These are phyloP conservation scores for Takakia lepidozioides DNA, from an alignment of 225 moss, liverwort and hornwort genomes.

Conservation along the genomic window DNA sequence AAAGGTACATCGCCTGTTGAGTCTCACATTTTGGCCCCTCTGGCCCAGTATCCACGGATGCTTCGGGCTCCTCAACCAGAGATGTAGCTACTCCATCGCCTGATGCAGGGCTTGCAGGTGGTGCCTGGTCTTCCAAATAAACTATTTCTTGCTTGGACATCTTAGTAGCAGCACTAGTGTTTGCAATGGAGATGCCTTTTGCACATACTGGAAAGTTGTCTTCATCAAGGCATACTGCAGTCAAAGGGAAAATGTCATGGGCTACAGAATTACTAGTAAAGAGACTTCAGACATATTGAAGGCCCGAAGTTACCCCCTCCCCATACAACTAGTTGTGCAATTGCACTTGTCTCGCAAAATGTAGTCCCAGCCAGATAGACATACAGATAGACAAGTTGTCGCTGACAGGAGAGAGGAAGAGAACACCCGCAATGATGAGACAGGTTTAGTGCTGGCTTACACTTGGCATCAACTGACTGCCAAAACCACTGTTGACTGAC, in stretches of 20 bases:
- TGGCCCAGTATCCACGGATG: slow-evolving; percentile 11
- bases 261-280: no score
- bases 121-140: slow-evolving; percentile 16
- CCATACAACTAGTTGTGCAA: background rate
- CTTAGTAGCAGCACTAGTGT: slow-evolving; percentile 3
- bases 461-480: slow-evolving; percentile 37
- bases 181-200: slow-evolving; percentile 6
- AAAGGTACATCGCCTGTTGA: slow-evolving; percentile 43
- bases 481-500: slow-evolving; percentile 52
- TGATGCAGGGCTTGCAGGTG: slow-evolving; percentile 16
- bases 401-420: background rate
- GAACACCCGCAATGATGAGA: no score
- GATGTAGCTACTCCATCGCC: slow-evolving; percentile 15
- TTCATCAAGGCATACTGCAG: slow-evolving; percentile 65
- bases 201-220: slow-evolving; percentile 38
- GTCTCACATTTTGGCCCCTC: slow-evolving; percentile 22
- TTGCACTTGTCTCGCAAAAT: no score
- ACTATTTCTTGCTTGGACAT: slow-evolving; percentile 14
- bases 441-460: background rate
- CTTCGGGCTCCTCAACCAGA: slow-evolving; percentile 12
- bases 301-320: background rate
- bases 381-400: background rate
- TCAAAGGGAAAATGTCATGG: no score
- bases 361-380: background rate
- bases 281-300: background rate